Percentiles rank a stretch among this genome's conserved stretches.
Conservation (phyloP, 257 asterid species). For the Fraxinus cuspidata region DNA sequence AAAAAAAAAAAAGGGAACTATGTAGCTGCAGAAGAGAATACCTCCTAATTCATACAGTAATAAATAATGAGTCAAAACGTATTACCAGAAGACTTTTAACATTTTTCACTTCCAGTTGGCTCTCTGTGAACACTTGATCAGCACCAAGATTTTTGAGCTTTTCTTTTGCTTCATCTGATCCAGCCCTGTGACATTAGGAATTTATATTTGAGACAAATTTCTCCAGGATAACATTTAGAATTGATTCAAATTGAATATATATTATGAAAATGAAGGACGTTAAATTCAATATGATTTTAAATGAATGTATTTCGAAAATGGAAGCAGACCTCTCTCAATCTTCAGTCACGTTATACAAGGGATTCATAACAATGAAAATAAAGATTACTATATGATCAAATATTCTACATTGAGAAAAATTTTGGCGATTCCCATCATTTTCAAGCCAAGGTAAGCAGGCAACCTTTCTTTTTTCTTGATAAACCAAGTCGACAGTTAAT, state of each 20-base stretch:
- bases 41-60: background rate
- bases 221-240: background rate
- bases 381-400: background rate
- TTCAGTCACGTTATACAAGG: background rate
- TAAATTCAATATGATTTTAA: background rate
- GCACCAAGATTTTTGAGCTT: conserved; percentile 87
- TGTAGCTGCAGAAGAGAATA: conserved; percentile 3
- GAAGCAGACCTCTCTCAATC: background rate
- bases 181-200: conserved; percentile 55
- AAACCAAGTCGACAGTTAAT: background rate
- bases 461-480: background rate
- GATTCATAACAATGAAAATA: background rate
- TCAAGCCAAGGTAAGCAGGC: background rate
- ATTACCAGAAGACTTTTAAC: conserved; percentile 81
- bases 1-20: background rate
- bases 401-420: background rate
- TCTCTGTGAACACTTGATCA: conserved; percentile 79
- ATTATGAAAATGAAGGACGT: conserved; percentile 10
- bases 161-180: conserved; percentile 80
- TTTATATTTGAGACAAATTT: conserved; percentile 28
- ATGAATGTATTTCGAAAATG: background rate
- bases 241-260: conserved; percentile 20
- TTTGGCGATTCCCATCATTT: background rate
- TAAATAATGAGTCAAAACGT: conserved; percentile 20
- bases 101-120: conserved; percentile 75